Evolutionary conservation across 371 early-diverging fungal species (phyloP), one percentile per base, ranked within the genome.

Genomic region (Rhizomucor pusillus): DNA sequence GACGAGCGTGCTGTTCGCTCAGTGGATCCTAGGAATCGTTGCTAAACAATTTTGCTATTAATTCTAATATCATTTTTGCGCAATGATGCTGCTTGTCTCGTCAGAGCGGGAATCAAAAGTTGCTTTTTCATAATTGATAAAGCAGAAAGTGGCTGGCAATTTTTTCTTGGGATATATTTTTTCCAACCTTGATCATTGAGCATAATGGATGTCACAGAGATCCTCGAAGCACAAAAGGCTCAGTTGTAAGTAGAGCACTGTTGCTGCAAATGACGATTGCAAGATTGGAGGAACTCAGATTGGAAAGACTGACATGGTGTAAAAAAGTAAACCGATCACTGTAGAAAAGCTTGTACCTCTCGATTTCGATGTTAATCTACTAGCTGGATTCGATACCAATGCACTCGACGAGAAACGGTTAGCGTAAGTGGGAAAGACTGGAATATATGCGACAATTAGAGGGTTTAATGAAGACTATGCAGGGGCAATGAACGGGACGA

Each of bases 291-390:
- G 5, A 50, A 6, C 14, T 29, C 10, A 16, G 5, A n/a, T 46
- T 35, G 7, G 13, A n/a, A n/a, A n/a, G n/a, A n/a, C n/a, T n/a
- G n/a, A n/a, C 18, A 2, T 43, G 33, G 11, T 36, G 11, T n/a
- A 25, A 2, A 33, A 34, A 50, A 85, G 84, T 56, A 82, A 86
- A 63, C 68, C 84, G 11, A 79, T 85, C 50, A 71, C 77, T 29
- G 87, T 84, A 5, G 83, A 86, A 52, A 90, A 87, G 60, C 73
- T 87, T 45, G 80, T 92, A 33, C 94, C 96, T 24, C 71, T 93
- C 46, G 92, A 92, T 48, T 85, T 86, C 54, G 95, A 97, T 76
- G 75, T 94, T 40, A 92, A 90, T 34, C 74, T 87, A 44, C 75
- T 97, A 24, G 66, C 85, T 22, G 88, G 80, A 24, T 90, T 82